Conservation (phyloP, 495 filamentous ascomycete genomes). For the Talaromyces wortmannii region DNA sequence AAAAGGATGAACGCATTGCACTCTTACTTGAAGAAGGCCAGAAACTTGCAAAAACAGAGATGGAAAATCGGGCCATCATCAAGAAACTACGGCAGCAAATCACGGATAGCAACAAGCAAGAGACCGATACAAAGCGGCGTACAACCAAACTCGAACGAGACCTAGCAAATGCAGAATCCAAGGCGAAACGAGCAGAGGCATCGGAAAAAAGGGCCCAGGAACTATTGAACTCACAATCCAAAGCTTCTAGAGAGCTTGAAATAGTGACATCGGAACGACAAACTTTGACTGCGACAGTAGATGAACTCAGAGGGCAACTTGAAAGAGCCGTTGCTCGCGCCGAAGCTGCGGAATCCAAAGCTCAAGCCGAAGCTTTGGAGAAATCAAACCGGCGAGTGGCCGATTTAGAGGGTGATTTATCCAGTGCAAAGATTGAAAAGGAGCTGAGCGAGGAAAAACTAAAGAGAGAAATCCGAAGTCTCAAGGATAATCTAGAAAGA, state of each 20-base stretch:
- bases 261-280: constrained; percentile 57
- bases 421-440: constrained; percentile 68
- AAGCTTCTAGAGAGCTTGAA: constrained; percentile 66
- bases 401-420: constrained; percentile 68
- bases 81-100: constrained; percentile 76
- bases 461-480: constrained; percentile 59
- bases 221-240: constrained; percentile 54
- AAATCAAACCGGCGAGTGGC: constrained; percentile 56
- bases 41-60: constrained; percentile 75
- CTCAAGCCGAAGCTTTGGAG: constrained; percentile 62
- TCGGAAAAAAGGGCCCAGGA: constrained; percentile 62
- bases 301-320: constrained; percentile 64
- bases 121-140: constrained; percentile 38
- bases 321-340: constrained; percentile 60
- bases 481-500: constrained; percentile 65
- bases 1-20: constrained; percentile 86
- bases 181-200: constrained; percentile 56
- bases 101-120: constrained; percentile 44
- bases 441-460: constrained; percentile 62
- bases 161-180: constrained; percentile 46
- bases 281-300: constrained; percentile 56
- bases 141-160: constrained; percentile 65
- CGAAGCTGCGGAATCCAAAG: constrained; percentile 59
- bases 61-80: constrained; percentile 73
- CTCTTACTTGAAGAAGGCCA: constrained; percentile 89